Evolutionary conservation across 2,329 filamentous ascomycete species (phyloP).

Genomic region (Trichoderma simmonsii): DNA sequence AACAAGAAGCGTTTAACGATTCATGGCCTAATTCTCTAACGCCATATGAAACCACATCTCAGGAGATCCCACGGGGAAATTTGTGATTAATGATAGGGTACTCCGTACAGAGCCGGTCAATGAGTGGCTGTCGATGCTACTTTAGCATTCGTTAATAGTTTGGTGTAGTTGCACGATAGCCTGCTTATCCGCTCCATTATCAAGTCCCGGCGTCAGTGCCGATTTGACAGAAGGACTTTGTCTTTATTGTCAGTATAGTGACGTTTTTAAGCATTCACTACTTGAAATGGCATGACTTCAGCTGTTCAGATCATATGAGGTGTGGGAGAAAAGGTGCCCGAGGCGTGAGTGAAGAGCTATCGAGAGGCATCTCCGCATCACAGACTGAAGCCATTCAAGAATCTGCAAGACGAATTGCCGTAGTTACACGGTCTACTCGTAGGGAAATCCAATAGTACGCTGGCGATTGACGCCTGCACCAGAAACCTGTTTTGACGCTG

Average conservation of each 20-base stretch:
- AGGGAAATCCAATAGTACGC: background rate
- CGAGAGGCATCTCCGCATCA: background rate
- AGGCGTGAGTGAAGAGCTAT: background rate
- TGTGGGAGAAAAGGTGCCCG: background rate
- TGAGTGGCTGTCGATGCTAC: constrained; percentile 9
- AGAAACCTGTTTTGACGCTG: too few species aligned
- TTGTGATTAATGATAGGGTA: background rate
- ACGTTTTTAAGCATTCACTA: background rate
- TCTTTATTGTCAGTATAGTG: background rate
- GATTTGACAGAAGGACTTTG: background rate
- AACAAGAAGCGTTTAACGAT: background rate
- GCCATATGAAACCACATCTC: background rate
- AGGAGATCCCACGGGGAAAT: background rate
- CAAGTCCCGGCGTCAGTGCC: background rate
- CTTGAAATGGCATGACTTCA: background rate
- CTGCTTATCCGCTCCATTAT: background rate
- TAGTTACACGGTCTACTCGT: background rate
- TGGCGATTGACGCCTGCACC: background rate
- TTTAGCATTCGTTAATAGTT: constrained; percentile 1
- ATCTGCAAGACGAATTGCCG: background rate
- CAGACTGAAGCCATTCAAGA: background rate
- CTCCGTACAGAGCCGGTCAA: background rate
- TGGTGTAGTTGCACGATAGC: background rate
- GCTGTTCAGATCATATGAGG: background rate
- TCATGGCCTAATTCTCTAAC: background rate